These are phyloP conservation scores for Neurospora sp. DNA, from an alignment of 495 filamentous ascomycete species.

Conservation along the genomic window DNA sequence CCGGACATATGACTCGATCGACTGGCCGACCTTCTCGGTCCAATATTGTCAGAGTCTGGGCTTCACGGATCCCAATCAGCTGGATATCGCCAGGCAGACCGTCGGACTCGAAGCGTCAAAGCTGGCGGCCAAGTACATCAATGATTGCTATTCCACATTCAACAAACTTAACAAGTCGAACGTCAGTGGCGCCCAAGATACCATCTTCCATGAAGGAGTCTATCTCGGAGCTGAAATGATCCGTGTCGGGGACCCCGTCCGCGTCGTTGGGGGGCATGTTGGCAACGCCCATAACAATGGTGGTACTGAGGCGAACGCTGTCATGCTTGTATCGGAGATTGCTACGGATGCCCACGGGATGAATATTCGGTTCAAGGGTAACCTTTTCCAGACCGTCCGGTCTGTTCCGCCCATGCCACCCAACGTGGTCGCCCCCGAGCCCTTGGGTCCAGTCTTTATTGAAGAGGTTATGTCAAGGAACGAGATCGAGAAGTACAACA, in stretches of 20 bases:
- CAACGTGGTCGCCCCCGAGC: slow-evolving; percentile 5
- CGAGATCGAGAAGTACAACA: slow-evolving; percentile 16
- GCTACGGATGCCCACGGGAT: slow-evolving; percentile 8
- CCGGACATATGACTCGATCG: slow-evolving; percentile 16
- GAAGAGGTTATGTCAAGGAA: slow-evolving; percentile 28
- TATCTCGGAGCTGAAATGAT: slow-evolving; percentile 40
- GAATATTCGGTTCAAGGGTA: slow-evolving; percentile 20
- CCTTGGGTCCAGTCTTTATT: slow-evolving; percentile 22
- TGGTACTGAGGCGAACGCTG: slow-evolving; percentile 6
- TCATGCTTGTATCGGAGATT: slow-evolving; percentile 26
- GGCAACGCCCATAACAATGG: background rate
- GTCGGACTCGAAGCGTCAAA: slow-evolving; percentile 36
- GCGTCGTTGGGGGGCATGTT: slow-evolving; percentile 11
- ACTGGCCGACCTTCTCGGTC: slow-evolving; percentile 17
- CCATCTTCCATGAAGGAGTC: slow-evolving; percentile 19
- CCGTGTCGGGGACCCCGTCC: slow-evolving; percentile 26
- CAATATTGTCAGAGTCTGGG: slow-evolving; percentile 7
- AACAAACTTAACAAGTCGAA: slow-evolving; percentile 16
- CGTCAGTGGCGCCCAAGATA: slow-evolving; percentile 1
- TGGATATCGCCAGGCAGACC: slow-evolving; percentile 12
- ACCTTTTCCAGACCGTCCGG: slow-evolving; percentile 16
- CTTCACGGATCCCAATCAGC: slow-evolving; percentile 5
- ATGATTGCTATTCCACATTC: slow-evolving; percentile 34
- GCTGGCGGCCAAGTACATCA: slow-evolving; percentile 29
- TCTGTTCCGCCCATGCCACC: slow-evolving; percentile 2